Evolutionary conservation across 129 eudicot species (phyloP), one percentile per base, ranked within the genome.

Genomic region (Flaveria sonorensis): DNA sequence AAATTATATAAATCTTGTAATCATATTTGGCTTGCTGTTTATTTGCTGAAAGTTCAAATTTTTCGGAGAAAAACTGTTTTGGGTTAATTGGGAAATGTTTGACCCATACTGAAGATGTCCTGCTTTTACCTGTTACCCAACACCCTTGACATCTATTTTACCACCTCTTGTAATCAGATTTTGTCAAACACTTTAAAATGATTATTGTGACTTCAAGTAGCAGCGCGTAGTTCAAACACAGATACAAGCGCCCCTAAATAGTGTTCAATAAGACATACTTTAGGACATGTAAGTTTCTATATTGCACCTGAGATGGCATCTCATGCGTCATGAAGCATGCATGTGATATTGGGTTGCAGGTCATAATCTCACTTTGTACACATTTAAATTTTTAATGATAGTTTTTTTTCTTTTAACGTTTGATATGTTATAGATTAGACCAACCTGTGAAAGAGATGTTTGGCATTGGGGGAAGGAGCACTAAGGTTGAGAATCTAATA

Each of bases 391-490:
- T n/a, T n/a, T n/a, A n/a, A n/a, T n/a, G n/a, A n/a, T n/a, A n/a
- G n/a, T n/a, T n/a, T n/a, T n/a, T n/a, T n/a, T n/a, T n/a, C n/a
- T n/a, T n/a, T 65, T 5, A 36, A 18, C 45, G 59, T 65, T 73
- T 75, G 24, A 23, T 76, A 40, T 73, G 40, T 74, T 86, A 80
- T 85, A 94, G 99, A 84, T 86, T 86, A 79, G 92, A 88, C 75
- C 88, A 56, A 45, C 81, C 92, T 48, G 74, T 70, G 19, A 84
- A 79, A 81, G 77, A 74, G 79, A 45, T 74, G 60, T 66, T 83
- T 36, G 76, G 72, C 63, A 47, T 66, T 66, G 59, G 63, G 43
- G 70, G 57, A 73, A 74, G 71, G 75, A 76, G 39, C 45, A 71
- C 50, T 60, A 62, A 18, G 69, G 47, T 78, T 67, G 61, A 24